Evolutionary conservation across 176 grass and related monocot species (phyloP).

Genomic region (Triticum aestivum): IWGSC_CS_RefSeq_v2.1 NC_057800.1:66730445-66730944

Average conservation of each 20-base stretch:
- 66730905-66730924: slow-evolving; percentile 36
- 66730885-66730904: not conserved
- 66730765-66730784: not conserved
- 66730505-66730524: too few relatives aligned
- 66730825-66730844: slow-evolving; percentile 31
- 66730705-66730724: slow-evolving; percentile 38
- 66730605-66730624: too few relatives aligned
- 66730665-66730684: slow-evolving; percentile 1
- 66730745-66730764: not conserved
- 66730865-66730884: not conserved
- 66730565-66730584: too few relatives aligned
- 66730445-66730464: too few relatives aligned
- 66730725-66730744: slow-evolving; percentile 7
- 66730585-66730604: too few relatives aligned
- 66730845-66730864: not conserved
- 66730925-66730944: not conserved
- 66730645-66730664: not conserved
- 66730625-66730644: too few relatives aligned
- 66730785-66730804: not conserved
- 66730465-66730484: too few relatives aligned
- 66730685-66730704: slow-evolving; percentile 35
- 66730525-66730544: too few relatives aligned
- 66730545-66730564: too few relatives aligned
- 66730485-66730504: too few relatives aligned
- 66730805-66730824: not conserved